Conservation (phyloP, 139 green algal genomes). For the Chlamydomonas schloesseri region DNA sequence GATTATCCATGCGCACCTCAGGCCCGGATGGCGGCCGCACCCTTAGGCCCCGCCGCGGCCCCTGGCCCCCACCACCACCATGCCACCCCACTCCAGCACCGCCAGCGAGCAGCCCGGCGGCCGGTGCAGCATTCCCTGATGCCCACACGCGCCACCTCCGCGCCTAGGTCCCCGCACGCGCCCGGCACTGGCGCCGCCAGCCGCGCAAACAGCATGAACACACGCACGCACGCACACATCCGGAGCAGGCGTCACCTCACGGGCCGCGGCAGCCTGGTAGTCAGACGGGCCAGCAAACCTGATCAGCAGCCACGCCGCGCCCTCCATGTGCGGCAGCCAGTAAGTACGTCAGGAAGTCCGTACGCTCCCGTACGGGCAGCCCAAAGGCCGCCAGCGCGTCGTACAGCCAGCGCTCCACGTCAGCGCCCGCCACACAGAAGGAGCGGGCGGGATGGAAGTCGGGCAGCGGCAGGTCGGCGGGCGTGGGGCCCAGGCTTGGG, state of each 20-base stretch:
- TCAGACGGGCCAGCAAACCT: not conserved
- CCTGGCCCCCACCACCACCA: slow-evolving; percentile 12
- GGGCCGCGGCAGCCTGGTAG: slow-evolving; percentile 1
- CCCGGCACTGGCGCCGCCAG: slow-evolving; percentile 16
- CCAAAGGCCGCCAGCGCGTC: not conserved
- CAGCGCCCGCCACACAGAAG: slow-evolving; percentile 14
- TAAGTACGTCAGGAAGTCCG: slow-evolving; percentile 13
- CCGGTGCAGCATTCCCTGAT: too few species aligned
- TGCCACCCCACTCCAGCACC: slow-evolving; percentile 16
- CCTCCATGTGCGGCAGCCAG: slow-evolving; percentile 23
- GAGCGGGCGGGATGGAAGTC: not conserved
- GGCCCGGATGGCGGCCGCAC: too few species aligned
- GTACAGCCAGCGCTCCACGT: slow-evolving; percentile 12
- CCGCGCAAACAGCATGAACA: slow-evolving; percentile 17
- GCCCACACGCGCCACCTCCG: slow-evolving; percentile 13
- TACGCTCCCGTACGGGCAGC: not conserved
- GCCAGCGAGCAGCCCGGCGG: not conserved
- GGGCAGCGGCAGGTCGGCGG: slow-evolving; percentile 14
- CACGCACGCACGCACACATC: slow-evolving; percentile 9
- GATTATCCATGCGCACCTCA: too few species aligned
- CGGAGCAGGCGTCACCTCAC: not conserved
- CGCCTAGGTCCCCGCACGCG: not conserved
- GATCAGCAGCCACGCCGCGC: not conserved
- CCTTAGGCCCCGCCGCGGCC: too few species aligned
- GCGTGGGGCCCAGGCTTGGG: slow-evolving; percentile 8